phyloP scores from a whole-genome alignment of 306 rosid species.

The Fagus sylvatica region DNA sequence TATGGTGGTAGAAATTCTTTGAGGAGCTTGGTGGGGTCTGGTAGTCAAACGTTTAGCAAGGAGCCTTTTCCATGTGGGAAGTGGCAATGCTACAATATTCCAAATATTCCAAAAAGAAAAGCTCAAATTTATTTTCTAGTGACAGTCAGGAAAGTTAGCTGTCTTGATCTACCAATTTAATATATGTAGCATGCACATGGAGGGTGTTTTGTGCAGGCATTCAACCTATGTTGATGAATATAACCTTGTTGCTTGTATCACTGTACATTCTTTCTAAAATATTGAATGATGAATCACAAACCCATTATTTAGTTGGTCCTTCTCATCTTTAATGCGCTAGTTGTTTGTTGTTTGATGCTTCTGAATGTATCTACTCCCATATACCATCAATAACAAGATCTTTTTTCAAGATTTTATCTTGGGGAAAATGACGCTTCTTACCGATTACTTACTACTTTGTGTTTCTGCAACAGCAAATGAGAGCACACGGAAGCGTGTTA shows the following conservation, averaged over 20 bases:
- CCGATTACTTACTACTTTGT: background rate
- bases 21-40: background rate
- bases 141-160: background rate
- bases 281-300: background rate
- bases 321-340: background rate
- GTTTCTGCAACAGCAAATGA: conserved; percentile 65
- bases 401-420: background rate
- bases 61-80: background rate
- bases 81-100: background rate
- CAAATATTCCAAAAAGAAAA: background rate
- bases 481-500: conserved; percentile 86
- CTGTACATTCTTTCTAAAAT: background rate
- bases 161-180: background rate
- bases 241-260: background rate
- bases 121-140: background rate
- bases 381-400: background rate
- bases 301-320: background rate
- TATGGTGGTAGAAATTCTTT: background rate
- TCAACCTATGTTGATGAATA: background rate
- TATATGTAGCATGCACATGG: background rate
- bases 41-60: background rate
- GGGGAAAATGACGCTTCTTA: background rate
- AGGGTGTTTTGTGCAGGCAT: background rate
- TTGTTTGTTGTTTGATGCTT: background rate
- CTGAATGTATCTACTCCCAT: background rate